phyloP scores from a whole-genome alignment of 768 basidiomycete genomes.

The Tylopilus subfusipes region DNA sequence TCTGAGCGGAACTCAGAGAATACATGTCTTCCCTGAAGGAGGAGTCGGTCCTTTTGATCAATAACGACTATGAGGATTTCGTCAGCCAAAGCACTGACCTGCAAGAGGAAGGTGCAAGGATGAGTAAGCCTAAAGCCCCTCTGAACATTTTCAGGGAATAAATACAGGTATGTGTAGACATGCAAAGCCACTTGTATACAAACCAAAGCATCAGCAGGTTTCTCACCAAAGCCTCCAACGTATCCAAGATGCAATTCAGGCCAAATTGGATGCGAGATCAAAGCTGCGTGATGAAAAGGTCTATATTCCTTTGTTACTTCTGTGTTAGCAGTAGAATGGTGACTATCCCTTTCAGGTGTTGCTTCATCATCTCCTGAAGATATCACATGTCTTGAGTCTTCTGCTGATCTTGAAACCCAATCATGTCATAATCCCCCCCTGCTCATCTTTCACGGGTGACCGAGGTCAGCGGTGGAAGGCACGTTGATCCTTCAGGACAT shows the following conservation, averaged over 20 bases:
- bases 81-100: slow-evolving; percentile 93
- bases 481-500: background rate
- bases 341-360: slow-evolving; percentile 51
- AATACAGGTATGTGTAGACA: slow-evolving; percentile 54
- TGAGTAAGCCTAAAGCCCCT: slow-evolving; percentile 66
- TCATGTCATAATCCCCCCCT: slow-evolving; percentile 30
- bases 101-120: slow-evolving; percentile 73
- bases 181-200: background rate
- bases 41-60: slow-evolving; percentile 92
- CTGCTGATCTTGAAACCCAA: slow-evolving; percentile 60
- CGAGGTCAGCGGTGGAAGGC: slow-evolving; percentile 38
- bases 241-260: slow-evolving; percentile 74
- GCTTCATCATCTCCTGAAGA: slow-evolving; percentile 82
- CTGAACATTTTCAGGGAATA: slow-evolving; percentile 58
- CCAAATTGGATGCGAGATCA: slow-evolving; percentile 72
- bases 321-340: background rate
- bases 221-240: slow-evolving; percentile 59
- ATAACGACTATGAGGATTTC: slow-evolving; percentile 97
- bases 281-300: slow-evolving; percentile 83
- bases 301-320: background rate
- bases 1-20: slow-evolving; percentile 81
- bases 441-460: slow-evolving; percentile 23
- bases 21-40: slow-evolving; percentile 84
- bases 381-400: slow-evolving; percentile 79
- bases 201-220: slow-evolving; percentile 32